Base-by-base conservation (phyloP, 2,329 filamentous ascomycete species). In the Truncatella angustata region DNA sequence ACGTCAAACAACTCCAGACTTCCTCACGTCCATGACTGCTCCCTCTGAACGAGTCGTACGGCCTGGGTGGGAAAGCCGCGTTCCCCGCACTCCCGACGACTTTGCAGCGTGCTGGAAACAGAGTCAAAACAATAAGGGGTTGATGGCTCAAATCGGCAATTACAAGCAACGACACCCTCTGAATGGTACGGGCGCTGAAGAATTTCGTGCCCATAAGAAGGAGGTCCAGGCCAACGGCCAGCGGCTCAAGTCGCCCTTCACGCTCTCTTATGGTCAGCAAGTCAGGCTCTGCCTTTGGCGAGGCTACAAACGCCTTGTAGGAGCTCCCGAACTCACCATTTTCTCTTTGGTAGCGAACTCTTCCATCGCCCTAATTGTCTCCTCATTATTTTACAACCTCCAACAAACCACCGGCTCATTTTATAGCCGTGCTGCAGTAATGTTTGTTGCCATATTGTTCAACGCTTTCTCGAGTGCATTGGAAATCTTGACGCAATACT, bases 241-340 rank as follows among this genome's bases (percentile, higher is more conserved):
- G 65, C 86, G 90, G 3, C 69, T 78, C 45, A 82, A 83, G 66
- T 95, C 90, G 1, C 91, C 92, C 0, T 96, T 87, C 69, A 96
- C 91, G 0, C 75, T 97, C 36, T 93, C 90, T 0, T 89, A 87
- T 58, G 47, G 54, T 4, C 85, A 93, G 68, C 92, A 97, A 69
- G 70, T 96, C 57, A 68, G 79, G 54, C 82, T 97, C 12, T 96
- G 91, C 66, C 74, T 95, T 45, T 85, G 85, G 76, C 87, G 92
- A 65, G 91, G 90, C 11, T 94, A 87, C 74, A 82, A 84, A 63
- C 85, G 91, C 7, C 28, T 32, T 32, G 28, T 32, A 7, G 28
- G 28, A 14, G 28, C 53, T 9, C 28, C 28, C 7, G 28, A 32
- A 14, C 7, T 9, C 28, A 32, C 28, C 7, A 32, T 32, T 32